Base-by-base conservation (phyloP, 2,329 filamentous ascomycete genomes). In the Aspergillus sp. region DNA sequence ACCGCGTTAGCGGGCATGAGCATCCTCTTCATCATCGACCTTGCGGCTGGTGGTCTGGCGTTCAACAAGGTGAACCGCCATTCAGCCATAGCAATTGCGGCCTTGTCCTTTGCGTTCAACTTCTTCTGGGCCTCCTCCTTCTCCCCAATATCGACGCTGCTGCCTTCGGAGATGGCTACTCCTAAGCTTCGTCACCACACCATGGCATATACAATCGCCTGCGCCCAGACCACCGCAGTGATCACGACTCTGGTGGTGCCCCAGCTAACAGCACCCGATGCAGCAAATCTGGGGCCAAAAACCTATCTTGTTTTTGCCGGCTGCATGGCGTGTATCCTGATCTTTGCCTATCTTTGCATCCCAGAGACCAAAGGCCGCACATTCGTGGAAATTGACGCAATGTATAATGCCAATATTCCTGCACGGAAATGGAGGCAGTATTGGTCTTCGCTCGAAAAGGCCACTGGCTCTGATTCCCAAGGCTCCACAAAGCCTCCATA, bases 171-270 rank as follows among this genome's bases (percentile, higher is more conserved):
- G 59, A 75, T 77, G 54, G 70, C 74, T 8, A 75, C 73, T 7
- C 71, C 71, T 32, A 72, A 71, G 49, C 68, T 77, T n/a, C 73
- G 74, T 42, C 71, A 76, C 60, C 70, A 72, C 42, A 76, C 74
- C 30, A 73, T 76, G 72, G 70, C 74, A 8, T 77, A 73, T 49
- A 72, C 75, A 2, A 66, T 75, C 39, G 71, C 71, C 3, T 77
- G 74, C 51, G 68, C 70, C 13, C 73, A 73, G 49, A 70, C 70
- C 11, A 77, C 74, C 5, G 74, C 75, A 2, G 73, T 77, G 13
- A 74, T 77, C 39, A 77, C 75, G n/a, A 77, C 75, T 3, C 70
- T 77, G 13, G 75, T 69, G 2, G 73, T 77, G 10, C 75, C 74
- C 2, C 74, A 70, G 63, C 50, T 77, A 50, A 75, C 72, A 4